Base-by-base conservation (phyloP, 2,329 filamentous ascomycete genomes). In the Rhytidhysteron rufulum region DNA sequence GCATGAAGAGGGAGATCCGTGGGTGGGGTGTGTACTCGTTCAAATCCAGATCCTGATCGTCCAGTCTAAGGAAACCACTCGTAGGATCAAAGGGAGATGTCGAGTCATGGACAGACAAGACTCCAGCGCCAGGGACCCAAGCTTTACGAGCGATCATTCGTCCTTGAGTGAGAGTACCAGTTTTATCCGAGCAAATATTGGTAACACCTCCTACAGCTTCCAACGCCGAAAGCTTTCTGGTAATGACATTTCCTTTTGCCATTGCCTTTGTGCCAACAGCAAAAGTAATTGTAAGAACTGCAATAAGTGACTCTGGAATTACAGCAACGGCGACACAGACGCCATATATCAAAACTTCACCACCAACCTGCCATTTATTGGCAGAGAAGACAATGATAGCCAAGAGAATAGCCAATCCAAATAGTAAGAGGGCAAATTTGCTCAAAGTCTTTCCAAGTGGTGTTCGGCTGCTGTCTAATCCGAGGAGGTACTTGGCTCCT, bases 371-470 rank as follows among this genome's bases (percentile, higher is more conserved):
- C 53, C 57, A 68, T 48, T 62, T 62, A 61, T 84, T 86, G 39
- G 82, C 78, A 5, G 71, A 82, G 33, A 85, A 73, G 29, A 86
- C 82, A 50, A 87, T 79, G 49, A 87, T 77, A 7, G 82, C 82
- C 45, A 82, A 83, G 19, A 86, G 53, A 10, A 87, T 76, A 2
- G 83, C 89, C 37, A 88, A 77, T 34, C 75, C 81, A 57, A 95
- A 94, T 2, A 95, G 78, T 3, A 88, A 61, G 31, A 93, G 81
- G 20, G 89, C 88, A 55, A 95, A 83, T 65, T 90, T 88, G 68
- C 85, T 88, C 37, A 95, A 75, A 57, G 87, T 91, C 50, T 85
- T 83, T 68, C 94, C 88, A 33, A 95, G 72, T 1, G 89, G 89
- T 1, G 89, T 95, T 7, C 24, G 24, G 24, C 24, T 27, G 36